Conservation (phyloP, 106 monocot genomes). For the Agapanthus africanus region DNA sequence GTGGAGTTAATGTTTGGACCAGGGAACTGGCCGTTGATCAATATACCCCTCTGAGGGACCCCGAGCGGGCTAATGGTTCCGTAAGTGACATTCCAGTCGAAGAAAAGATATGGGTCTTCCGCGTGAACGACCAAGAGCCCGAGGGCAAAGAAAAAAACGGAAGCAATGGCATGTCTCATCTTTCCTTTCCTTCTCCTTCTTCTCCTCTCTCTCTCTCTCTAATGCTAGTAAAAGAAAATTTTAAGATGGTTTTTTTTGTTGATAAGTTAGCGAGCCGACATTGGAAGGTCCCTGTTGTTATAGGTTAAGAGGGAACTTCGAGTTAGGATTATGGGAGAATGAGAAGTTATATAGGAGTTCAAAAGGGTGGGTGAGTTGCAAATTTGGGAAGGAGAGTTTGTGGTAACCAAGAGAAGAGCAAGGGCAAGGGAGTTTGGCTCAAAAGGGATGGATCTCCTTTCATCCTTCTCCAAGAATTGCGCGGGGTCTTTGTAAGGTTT, state of each 20-base stretch:
- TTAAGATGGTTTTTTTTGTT: background rate
- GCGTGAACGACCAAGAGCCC: slow-evolving; percentile 4
- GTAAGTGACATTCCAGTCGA: slow-evolving; percentile 62
- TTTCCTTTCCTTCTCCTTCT: too few species aligned
- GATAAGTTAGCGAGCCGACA: background rate
- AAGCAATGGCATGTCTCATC: background rate
- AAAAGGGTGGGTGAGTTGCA: background rate
- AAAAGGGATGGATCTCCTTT: background rate
- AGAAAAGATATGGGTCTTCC: slow-evolving; percentile 65
- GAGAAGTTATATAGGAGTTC: background rate
- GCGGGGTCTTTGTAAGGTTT: background rate
- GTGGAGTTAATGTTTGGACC: slow-evolving; percentile 80
- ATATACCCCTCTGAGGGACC: slow-evolving; percentile 45
- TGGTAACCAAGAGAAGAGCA: background rate
- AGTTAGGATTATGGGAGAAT: background rate
- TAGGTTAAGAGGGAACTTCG: background rate
- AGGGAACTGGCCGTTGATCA: slow-evolving; percentile 67
- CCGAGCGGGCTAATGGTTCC: slow-evolving; percentile 40
- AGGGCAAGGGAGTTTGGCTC: background rate
- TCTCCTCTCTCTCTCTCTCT: too few species aligned
- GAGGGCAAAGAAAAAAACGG: background rate
- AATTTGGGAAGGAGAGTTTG: too few species aligned
- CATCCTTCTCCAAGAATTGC: background rate
- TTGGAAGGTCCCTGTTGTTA: background rate
- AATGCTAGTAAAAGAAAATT: background rate